Conservation (phyloP, 2,329 filamentous ascomycete species). For the Xylaria sp. region DNA sequence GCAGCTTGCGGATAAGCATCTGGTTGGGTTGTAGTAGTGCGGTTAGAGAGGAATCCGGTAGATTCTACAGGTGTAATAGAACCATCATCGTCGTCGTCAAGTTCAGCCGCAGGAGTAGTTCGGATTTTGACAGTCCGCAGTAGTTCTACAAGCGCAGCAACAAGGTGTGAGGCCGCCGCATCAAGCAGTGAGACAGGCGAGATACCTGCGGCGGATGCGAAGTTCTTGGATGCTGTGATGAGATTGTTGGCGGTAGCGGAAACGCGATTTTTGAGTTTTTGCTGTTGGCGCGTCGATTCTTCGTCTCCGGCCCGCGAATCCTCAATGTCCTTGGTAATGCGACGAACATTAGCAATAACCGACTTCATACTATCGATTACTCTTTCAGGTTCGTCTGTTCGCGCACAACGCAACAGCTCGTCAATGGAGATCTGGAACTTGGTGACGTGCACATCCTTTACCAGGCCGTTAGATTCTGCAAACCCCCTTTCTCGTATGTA, state of each 20-base stretch:
- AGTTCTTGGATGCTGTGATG: slow-evolving; percentile 94
- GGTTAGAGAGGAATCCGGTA: slow-evolving; percentile 70
- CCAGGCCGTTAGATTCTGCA: slow-evolving; percentile 72
- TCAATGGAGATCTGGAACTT: slow-evolving; percentile 95
- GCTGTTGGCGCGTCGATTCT: slow-evolving; percentile 61
- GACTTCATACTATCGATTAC: slow-evolving; percentile 87
- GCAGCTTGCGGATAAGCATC: slow-evolving; percentile 43
- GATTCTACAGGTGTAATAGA: slow-evolving; percentile 69
- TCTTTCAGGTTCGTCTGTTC: slow-evolving; percentile 72
- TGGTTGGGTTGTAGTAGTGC: slow-evolving; percentile 47
- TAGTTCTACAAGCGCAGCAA: slow-evolving; percentile 83
- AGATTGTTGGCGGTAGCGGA: slow-evolving; percentile 95
- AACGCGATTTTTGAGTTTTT: slow-evolving; percentile 78
- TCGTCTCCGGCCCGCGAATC: slow-evolving; percentile 60
- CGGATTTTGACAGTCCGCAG: slow-evolving; percentile 84
- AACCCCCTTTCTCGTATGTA: slow-evolving; percentile 71
- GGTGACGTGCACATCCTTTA: slow-evolving; percentile 92
- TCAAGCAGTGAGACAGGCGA: slow-evolving; percentile 93
- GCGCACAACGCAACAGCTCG: slow-evolving; percentile 80
- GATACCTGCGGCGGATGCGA: slow-evolving; percentile 79
- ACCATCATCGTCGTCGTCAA: slow-evolving; percentile 79
- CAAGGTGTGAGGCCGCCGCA: slow-evolving; percentile 89
- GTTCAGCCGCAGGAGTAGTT: slow-evolving; percentile 72
- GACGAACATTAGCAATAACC: slow-evolving; percentile 81
- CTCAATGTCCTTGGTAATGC: slow-evolving; percentile 82